Base-by-base conservation (phyloP, 352 stramenopile genomes). In the Globisporangium takayamanum region DNA sequence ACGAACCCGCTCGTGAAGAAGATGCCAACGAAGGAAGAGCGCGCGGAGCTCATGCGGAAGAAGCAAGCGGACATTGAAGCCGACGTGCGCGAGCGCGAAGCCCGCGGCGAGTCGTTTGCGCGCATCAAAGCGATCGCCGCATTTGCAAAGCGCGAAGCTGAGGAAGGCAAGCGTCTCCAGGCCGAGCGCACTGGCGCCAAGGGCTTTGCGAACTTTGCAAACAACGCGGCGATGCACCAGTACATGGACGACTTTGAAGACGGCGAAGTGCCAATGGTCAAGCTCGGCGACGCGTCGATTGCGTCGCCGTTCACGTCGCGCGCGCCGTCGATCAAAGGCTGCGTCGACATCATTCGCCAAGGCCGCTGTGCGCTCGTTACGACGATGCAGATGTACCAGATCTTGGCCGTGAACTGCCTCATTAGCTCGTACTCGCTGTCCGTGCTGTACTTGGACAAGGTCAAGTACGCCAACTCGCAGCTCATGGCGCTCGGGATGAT, bases 371-470 rank as follows among this genome's bases (percentile, higher is more conserved):
- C 98, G 33, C 78, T 99, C n/a, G 96, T 99, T 15, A 99, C 95
- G 18, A 99, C 98, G 49, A 95, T 99, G 68, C 97, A 99, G 78
- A 97, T 98, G 84, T 98, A 99, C 74, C 96, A 99, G 74, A 99
- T 99, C 63, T 73, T 99, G 50, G 96, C 95, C 22, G 85, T 99
- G 0, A 98, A 99, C 76, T 99, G 97, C 69, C 76, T 99, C 4
- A 97, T 98, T 53, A 98, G 90, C 71, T 98, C 97, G 53, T 98
- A 98, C 73, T 98, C 97, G 60, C 80, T 99, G n/a, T 99, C 93
- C 10, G 97, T 96, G 66, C 76, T 99, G 22, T 99, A 98, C 70
- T 73, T 99, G 26, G 86, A 98, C 68, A 98, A 98, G 62, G 97
- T 99, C 41, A 99, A 99, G 77, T 98, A 98, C 69, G 97, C 96